Evolutionary conservation across 805 yeast species (phyloP), one percentile per base, ranked within the genome.

Genomic region (Candida koratica): DNA sequence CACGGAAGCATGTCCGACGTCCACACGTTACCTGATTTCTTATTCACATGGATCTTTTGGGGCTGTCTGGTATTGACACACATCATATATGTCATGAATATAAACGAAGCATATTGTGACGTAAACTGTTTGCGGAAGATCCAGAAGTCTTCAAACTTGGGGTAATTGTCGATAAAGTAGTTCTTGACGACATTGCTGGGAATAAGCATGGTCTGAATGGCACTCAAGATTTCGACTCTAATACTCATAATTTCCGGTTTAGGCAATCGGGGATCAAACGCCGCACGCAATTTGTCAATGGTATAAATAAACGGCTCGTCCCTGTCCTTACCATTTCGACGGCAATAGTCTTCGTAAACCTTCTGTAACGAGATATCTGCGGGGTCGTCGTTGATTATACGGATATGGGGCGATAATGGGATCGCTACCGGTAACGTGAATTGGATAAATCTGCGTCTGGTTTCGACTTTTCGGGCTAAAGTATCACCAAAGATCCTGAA

Each of bases 1-100:
- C 88, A 81, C 11, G 98, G 98, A 37, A 93, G 67, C 95, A 93
- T 89, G 53, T 94, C 98, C 5, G 90, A 79, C 0, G 97, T 88
- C 80, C 93, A 85, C 9, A 90, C 90, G 47, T 79, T 77, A 42
- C 98, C 99, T 3, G 93, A 82, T 5, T 74, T 76, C 53, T 75
- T 72, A 51, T 88, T 80, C 40, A 94, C 77, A 55, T 82, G 81
- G 41, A 93, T 84, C 71, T 90, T 94, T 57, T 85, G 94, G 3
- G 98, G 97, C 45, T 86, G 90, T 52, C 99, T 78, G 32, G 83
- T 79, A 56, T 87, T 87, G 51, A 93, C 85, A 61, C 95, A 81
- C 84, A 93, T 78, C 88, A 90, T 83, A 53, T 86, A 87, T 0
- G 97, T 85, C 72, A 89, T 80, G 59, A 90, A 90, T 28, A 87